Percentiles rank a stretch among this genome's conserved stretches.
Evolutionary conservation across 2,329 filamentous ascomycete genomes (phyloP).

Genomic region (Xylaria sp.): DNA sequence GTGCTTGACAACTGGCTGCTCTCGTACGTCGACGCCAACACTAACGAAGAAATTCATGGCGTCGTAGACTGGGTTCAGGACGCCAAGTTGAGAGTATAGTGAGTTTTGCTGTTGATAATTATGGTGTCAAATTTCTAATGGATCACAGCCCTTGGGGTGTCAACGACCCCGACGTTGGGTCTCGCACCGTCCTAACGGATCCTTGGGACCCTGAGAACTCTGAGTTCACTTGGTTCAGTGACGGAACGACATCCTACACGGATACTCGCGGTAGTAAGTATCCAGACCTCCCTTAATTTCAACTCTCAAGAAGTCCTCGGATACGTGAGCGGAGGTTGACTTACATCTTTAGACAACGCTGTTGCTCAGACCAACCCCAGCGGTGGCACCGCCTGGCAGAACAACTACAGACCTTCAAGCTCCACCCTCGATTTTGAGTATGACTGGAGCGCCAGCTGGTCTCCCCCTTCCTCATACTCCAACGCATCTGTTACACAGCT

Average conservation of each 20-base stretch:
- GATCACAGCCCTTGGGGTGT: conserved; percentile 59
- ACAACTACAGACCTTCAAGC: conserved; percentile 61
- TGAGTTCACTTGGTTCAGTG: conserved; percentile 63
- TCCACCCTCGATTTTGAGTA: conserved; percentile 59
- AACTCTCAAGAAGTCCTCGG: background rate
- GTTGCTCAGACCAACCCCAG: conserved; percentile 64
- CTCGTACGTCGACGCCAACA: conserved; percentile 64
- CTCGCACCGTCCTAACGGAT: conserved; percentile 56
- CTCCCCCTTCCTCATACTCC: conserved; percentile 55
- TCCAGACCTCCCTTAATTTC: background rate
- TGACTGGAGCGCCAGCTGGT: conserved; percentile 51
- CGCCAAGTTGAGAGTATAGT: conserved; percentile 65
- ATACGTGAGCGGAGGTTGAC: conserved; percentile 10
- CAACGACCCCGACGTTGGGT: conserved; percentile 64
- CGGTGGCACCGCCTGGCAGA: conserved; percentile 56
- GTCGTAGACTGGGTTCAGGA: conserved; percentile 68
- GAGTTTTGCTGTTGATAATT: conserved; percentile 37
- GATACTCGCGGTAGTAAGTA: conserved; percentile 62
- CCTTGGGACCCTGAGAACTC: conserved; percentile 60
- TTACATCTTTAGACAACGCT: conserved; percentile 57
- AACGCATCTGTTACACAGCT: conserved; percentile 68
- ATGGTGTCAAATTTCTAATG: conserved; percentile 27
- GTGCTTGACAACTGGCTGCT: conserved; percentile 67
- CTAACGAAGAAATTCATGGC: conserved; percentile 59
- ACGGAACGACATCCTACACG: conserved; percentile 60